These are phyloP conservation scores for Martensiomyces pterosporus DNA, from an alignment of 192 early-diverging fungal genomes.

Conservation along the genomic window DNA sequence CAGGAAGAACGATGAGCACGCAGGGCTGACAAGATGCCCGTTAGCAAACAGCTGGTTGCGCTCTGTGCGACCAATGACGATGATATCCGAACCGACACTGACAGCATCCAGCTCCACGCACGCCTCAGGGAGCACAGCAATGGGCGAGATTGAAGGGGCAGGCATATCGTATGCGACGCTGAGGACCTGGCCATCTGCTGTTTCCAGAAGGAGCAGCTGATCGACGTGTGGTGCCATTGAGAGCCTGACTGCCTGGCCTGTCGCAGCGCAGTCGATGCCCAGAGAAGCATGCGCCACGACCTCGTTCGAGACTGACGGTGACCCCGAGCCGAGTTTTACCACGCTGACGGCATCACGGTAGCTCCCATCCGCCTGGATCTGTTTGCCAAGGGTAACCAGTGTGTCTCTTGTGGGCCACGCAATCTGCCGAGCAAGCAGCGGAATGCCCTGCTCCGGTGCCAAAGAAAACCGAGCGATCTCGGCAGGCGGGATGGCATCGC, in stretches of 20 bases:
- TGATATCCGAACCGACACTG: not conserved
- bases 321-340: slow-evolving; percentile 39
- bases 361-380: slow-evolving; percentile 13
- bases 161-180: slow-evolving; percentile 9
- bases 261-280: not conserved
- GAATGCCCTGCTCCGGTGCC: no score
- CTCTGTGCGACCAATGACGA: slow-evolving; percentile 68
- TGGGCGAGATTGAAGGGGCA: slow-evolving; percentile 1
- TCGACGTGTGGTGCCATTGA: not conserved
- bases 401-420: slow-evolving; percentile 55
- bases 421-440: slow-evolving; percentile 58
- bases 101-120: slow-evolving; percentile 37
- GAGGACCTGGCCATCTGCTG: slow-evolving; percentile 40
- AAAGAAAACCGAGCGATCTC: slow-evolving; percentile 5
- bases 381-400: slow-evolving; percentile 56
- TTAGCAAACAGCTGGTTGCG: slow-evolving; percentile 85
- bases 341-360: slow-evolving; percentile 36
- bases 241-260: not conserved
- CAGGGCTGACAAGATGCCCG: slow-evolving; percentile 61
- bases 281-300: slow-evolving; percentile 17
- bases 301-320: no score
- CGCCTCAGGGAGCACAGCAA: slow-evolving; percentile 7
- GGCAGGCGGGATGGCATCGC: slow-evolving; percentile 26
- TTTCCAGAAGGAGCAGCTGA: slow-evolving; percentile 47
- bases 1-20: slow-evolving; percentile 83